phyloP scores from a whole-genome alignment of 2,329 filamentous ascomycete genomes.

The Truncatella angustata region DNA sequence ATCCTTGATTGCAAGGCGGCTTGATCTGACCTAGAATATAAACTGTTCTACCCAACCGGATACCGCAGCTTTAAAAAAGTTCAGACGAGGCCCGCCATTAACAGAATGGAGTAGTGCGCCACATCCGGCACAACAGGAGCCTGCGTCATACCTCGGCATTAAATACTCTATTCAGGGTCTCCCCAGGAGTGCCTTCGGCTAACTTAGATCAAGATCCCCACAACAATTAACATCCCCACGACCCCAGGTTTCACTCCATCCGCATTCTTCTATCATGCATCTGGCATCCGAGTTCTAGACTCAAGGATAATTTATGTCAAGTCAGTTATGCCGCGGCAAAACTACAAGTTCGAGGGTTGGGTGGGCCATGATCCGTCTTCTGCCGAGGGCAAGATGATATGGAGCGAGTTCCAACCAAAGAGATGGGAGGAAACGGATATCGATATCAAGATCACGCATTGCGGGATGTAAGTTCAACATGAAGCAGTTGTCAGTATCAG shows the following conservation, averaged over 20 bases:
- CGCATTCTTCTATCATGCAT: too few relatives aligned
- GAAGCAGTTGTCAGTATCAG: too few relatives aligned
- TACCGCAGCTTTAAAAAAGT: too few relatives aligned
- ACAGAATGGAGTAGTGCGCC: too few relatives aligned
- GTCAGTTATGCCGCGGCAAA: slow-evolving; percentile 6
- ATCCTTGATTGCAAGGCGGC: too few relatives aligned
- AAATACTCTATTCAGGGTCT: slow-evolving; percentile 1
- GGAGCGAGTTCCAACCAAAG: slow-evolving; percentile 39
- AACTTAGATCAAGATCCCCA: not conserved
- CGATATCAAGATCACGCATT: slow-evolving; percentile 47
- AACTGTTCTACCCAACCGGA: too few relatives aligned
- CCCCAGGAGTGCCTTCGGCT: slow-evolving; percentile 1
- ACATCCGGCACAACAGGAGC: too few relatives aligned
- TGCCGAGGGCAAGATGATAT: slow-evolving; percentile 13
- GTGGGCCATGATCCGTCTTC: slow-evolving; percentile 9
- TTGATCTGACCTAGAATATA: too few relatives aligned
- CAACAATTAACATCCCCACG: not conserved
- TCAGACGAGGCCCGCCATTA: too few relatives aligned
- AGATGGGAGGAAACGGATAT: slow-evolving; percentile 45
- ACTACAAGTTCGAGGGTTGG: slow-evolving; percentile 14
- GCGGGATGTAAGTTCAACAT: slow-evolving; percentile 38
- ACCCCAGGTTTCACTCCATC: too few relatives aligned
- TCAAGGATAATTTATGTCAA: too few relatives aligned
- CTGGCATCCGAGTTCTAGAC: too few relatives aligned
- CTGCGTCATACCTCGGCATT: slow-evolving; percentile 5